phyloP scores from a whole-genome alignment of 2,329 filamentous ascomycete genomes.

The Arthrocladium fulminans region DNA sequence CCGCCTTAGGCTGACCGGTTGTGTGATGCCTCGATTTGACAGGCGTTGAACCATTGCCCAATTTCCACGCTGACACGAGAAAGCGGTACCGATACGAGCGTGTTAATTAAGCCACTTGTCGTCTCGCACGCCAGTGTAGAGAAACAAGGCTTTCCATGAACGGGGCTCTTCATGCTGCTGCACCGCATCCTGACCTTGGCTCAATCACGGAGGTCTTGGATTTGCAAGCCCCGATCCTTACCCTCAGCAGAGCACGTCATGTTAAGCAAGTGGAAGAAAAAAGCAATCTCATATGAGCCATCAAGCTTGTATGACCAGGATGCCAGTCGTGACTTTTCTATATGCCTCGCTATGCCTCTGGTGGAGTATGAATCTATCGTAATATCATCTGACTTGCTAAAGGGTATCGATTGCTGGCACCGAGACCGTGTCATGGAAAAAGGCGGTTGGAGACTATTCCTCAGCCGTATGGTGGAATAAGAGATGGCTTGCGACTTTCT shows the following conservation, averaged over 20 bases:
- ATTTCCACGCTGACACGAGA: not conserved
- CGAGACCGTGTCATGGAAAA: not conserved
- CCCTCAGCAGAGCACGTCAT: not conserved
- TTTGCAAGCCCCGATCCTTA: not conserved
- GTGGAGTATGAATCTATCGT: slow-evolving; percentile 3
- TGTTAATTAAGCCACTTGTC: not conserved
- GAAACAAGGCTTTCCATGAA: not conserved
- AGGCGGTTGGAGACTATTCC: not conserved
- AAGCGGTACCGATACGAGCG: not conserved
- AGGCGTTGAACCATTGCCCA: not conserved
- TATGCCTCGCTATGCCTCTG: slow-evolving; percentile 9
- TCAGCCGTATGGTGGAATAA: not conserved
- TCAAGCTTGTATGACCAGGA: not conserved
- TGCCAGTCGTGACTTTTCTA: not conserved
- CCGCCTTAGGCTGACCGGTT: not conserved
- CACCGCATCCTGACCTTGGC: not conserved
- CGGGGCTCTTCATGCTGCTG: not conserved
- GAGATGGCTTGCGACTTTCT: slow-evolving; percentile 5
- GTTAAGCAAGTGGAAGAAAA: not conserved
- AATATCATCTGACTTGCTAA: slow-evolving; percentile 8
- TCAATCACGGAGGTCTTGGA: not conserved
- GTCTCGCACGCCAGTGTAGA: not conserved
- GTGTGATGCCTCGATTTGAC: not conserved
- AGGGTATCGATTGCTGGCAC: slow-evolving; percentile 5
- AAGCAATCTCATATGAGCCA: not conserved